Evolutionary conservation across 2,329 filamentous ascomycete genomes (phyloP).

Genomic region (Colletotrichum sp.): DNA sequence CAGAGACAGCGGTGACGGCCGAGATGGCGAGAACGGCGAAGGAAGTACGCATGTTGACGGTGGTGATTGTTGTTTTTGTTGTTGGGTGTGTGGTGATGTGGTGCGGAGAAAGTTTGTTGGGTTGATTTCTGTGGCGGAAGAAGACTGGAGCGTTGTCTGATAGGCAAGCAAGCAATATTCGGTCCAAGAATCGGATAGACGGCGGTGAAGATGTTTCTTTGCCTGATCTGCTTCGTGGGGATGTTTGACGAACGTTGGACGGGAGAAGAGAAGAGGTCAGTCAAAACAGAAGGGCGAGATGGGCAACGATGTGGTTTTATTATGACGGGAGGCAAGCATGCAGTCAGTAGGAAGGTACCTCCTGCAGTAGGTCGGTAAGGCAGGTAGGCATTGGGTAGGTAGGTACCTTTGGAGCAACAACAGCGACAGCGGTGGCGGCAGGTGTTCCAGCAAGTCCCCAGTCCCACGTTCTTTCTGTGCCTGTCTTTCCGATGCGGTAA

Average conservation of each 20-base stretch:
- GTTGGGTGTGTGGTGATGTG: background rate
- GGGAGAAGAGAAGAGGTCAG: background rate
- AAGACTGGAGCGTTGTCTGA: background rate
- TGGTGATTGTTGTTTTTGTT: background rate
- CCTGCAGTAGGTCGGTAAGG: background rate
- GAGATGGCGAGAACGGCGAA: conserved; percentile 19
- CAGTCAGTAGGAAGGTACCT: background rate
- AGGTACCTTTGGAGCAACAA: background rate
- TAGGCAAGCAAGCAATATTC: conserved; percentile 12
- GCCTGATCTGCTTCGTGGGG: conserved; percentile 9
- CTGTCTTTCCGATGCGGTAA: background rate
- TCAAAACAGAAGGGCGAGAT: background rate
- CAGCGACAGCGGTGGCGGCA: background rate
- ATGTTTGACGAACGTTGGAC: conserved; percentile 3
- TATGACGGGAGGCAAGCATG: background rate
- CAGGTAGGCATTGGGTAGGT: background rate
- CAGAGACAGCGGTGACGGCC: conserved; percentile 16
- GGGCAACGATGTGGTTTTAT: conserved; percentile 22
- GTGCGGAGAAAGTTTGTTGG: background rate
- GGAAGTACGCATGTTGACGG: conserved; percentile 19
- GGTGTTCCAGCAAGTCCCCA: background rate
- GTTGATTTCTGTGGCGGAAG: background rate
- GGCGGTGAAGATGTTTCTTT: conserved; percentile 14
- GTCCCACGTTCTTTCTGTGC: background rate
- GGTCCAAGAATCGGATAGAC: conserved; percentile 12